A percentile compares a stretch with the other conserved stretches of the same genome.
These are phyloP conservation scores for Stagonosporopsis tanaceti DNA, from an alignment of 2,329 filamentous ascomycete species.

Conservation along the genomic window DNA sequence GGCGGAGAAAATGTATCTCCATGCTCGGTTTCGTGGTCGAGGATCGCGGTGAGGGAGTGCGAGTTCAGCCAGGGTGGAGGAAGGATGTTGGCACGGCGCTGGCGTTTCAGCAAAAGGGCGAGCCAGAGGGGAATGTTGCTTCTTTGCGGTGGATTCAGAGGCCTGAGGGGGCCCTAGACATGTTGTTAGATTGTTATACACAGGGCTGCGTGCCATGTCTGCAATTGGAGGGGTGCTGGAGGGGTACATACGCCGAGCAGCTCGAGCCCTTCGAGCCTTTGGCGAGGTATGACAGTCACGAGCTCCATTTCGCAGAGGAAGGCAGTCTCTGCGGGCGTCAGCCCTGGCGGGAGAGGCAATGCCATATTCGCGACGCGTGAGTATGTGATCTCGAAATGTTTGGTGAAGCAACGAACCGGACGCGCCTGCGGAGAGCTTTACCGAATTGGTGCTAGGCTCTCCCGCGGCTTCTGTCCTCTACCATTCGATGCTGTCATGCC, in stretches of 20 bases:
- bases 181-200: slow-evolving; percentile 20
- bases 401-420: slow-evolving; percentile 18
- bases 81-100: slow-evolving; percentile 90
- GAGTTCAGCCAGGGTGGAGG: slow-evolving; percentile 88
- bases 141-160: slow-evolving; percentile 82
- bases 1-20: slow-evolving; percentile 78
- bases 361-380: slow-evolving; percentile 60
- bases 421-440: slow-evolving; percentile 23
- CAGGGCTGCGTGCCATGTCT: background rate
- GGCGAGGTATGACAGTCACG: slow-evolving; percentile 89
- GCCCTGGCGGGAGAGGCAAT: slow-evolving; percentile 68
- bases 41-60: slow-evolving; percentile 76
- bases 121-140: slow-evolving; percentile 89
- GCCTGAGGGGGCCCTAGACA: slow-evolving; percentile 75
- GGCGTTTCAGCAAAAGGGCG: slow-evolving; percentile 90
- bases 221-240: slow-evolving; percentile 36
- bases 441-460: slow-evolving; percentile 32
- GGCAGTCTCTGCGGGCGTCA: slow-evolving; percentile 86
- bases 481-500: slow-evolving; percentile 13
- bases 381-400: slow-evolving; percentile 17
- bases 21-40: slow-evolving; percentile 79
- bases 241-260: slow-evolving; percentile 78
- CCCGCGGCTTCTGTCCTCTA: slow-evolving; percentile 22
- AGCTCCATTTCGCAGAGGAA: slow-evolving; percentile 98
- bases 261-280: slow-evolving; percentile 84